Evolutionary conservation across 1,139 yeast species (phyloP), one percentile per base, ranked within the genome.

Genomic region (Protomyces lactucae-debilis): DNA sequence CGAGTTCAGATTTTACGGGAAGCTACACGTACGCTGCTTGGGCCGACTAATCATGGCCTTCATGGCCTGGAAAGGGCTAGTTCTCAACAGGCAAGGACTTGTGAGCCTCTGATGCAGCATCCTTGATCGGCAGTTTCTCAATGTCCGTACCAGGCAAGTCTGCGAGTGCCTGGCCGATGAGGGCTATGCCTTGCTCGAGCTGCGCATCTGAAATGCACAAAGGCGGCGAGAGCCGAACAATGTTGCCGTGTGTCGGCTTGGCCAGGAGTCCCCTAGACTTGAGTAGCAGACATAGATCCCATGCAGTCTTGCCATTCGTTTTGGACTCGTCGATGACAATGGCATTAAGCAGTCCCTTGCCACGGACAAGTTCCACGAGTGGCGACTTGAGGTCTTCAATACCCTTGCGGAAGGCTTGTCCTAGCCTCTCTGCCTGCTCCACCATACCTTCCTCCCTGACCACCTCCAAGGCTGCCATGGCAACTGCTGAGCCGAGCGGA

Each of bases 171-270:
- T 80, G 73, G 74, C 82, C 82, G 72, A 92, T 91, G 63, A 86
- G 82, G 21, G 82, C 86, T 66, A 91, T 86, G 72, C 97, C 97
- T 78, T 83, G 86, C 70, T 84, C 76, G 73, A 92, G 80, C 73
- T 93, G 97, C 72, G 87, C 93, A 74, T 90, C 88, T 48, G 93
- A 83, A 70, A 92, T 92, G 60, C 91, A 95, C 76, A 92, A 80
- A 23, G 99, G 98, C 65, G 99, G 99, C 8, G 98, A 97, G 75
- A 92, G 81, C 79, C 99, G 87, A 74, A 92, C 92, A 72, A 93
- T 92, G 76, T 90, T 87, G 73, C 91, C 97, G 75, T 92, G 99
- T 2, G 99, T 92, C 70, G 98, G 98, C 79, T 92, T 92, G 69
- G 99, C 98, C 73, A 92, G 80, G 39, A 92, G 87, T 66, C 99